A percentile compares a stretch with the other conserved stretches of the same genome.
phyloP scores from a whole-genome alignment of 768 basidiomycete genomes.

The Xerocomus brunneocitrinus region DNA sequence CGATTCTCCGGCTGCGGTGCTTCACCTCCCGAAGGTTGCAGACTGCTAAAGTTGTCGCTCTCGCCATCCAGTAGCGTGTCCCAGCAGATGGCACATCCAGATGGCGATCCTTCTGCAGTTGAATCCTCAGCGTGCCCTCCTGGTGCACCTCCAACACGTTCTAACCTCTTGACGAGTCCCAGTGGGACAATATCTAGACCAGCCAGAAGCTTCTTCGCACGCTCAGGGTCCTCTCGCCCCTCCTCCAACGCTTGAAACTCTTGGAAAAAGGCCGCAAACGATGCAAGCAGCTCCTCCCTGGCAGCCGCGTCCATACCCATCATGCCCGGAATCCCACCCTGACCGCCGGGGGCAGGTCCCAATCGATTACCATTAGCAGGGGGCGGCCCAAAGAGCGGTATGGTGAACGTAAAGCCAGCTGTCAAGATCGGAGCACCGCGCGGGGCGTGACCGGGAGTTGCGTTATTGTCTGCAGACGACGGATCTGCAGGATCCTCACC shows the following conservation, averaged over 20 bases:
- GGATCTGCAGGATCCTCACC: constrained; percentile 26
- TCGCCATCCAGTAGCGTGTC: constrained; percentile 52
- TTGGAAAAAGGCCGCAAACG: constrained; percentile 27
- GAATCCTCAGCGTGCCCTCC: constrained; percentile 30
- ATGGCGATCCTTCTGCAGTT: constrained; percentile 33
- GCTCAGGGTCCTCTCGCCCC: constrained; percentile 57
- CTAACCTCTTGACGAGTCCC: constrained; percentile 62
- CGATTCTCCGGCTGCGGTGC: constrained; percentile 1
- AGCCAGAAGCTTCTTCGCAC: constrained; percentile 57
- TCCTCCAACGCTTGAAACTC: constrained; percentile 29
- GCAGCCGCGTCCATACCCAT: constrained; percentile 17
- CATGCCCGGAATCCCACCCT: constrained; percentile 5
- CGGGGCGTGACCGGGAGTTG: constrained; percentile 19
- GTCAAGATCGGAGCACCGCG: constrained; percentile 21
- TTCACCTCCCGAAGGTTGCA: constrained; percentile 8
- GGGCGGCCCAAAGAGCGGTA: constrained; percentile 29
- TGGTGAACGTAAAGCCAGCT: constrained; percentile 33
- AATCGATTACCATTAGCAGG: constrained; percentile 4
- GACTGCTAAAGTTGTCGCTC: constrained; percentile 33
- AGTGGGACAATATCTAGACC: constrained; percentile 63
- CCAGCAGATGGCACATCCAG: constrained; percentile 74
- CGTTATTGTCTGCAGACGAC: constrained; percentile 18
- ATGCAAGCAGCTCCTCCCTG: constrained; percentile 22
- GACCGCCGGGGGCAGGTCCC: constrained; percentile 3
- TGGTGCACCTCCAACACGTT: constrained; percentile 41